A percentile compares a stretch with the other conserved stretches of the same genome.
These are phyloP conservation scores for Pachyrhizus erosus DNA, from an alignment of 306 rosid genomes.

Conservation along the genomic window DNA sequence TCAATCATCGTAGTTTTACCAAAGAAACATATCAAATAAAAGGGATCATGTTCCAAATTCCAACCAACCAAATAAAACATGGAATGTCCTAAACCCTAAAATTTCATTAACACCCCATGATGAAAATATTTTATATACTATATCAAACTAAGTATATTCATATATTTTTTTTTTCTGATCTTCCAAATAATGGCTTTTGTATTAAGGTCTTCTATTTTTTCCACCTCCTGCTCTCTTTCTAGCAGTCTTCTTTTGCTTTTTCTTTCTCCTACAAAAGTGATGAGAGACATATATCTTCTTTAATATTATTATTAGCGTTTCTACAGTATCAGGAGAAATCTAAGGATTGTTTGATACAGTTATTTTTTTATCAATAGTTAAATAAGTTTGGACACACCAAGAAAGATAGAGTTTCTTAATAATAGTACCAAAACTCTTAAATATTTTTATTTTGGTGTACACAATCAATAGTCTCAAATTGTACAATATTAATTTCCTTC, in stretches of 20 bases:
- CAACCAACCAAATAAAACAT: conserved; percentile 14
- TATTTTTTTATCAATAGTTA: not conserved
- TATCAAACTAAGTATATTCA: conserved; percentile 40
- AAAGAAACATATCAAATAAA: not conserved
- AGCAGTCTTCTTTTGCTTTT: conserved; percentile 35
- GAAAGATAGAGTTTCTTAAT: not conserved
- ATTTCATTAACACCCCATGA: conserved; percentile 50
- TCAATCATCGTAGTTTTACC: not conserved
- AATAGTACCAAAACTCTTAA: not conserved
- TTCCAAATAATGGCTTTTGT: conserved; percentile 29
- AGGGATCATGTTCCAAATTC: conserved; percentile 40
- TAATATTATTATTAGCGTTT: not conserved
- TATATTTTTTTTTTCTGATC: conserved; percentile 17
- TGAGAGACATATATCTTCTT: not conserved
- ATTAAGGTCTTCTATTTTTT: conserved; percentile 31
- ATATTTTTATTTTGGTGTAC: not conserved
- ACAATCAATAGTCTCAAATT: not conserved
- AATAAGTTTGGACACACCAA: not conserved
- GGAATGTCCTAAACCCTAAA: conserved; percentile 39
- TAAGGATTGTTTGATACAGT: not conserved
- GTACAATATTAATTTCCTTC: not conserved
- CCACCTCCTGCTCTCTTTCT: conserved; percentile 1
- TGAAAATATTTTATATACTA: not conserved
- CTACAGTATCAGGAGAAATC: not conserved
- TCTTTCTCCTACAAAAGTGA: conserved; percentile 18